Evolutionary conservation across 2,329 filamentous ascomycete species (phyloP), one percentile per base, ranked within the genome.

Genomic region (Claviceps arundinis): DNA sequence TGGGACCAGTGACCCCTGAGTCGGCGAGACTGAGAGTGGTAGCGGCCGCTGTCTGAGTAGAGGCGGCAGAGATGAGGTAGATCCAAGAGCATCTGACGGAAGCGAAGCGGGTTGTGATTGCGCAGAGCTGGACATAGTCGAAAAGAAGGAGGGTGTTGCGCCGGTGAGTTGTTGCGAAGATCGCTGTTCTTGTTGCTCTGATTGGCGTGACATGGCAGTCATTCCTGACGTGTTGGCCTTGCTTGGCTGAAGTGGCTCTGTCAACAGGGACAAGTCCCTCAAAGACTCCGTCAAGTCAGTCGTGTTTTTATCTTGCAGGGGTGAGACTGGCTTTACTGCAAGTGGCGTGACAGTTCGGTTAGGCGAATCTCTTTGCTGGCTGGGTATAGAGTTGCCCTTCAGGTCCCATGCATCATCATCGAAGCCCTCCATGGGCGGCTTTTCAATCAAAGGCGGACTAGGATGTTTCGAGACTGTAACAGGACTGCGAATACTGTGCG

Each of bases 401-500:
- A 95, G 85, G 61, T 94, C 88, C 93, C 93, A 98, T 8, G 93
- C 93, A 71, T 97, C 89, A 62, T 97, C 93, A 50, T 98, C 93
- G 62, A 97, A 97, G 2, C 88, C 88, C 54, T 74, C 72, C 30
- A 24, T 43, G 24, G 24, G 24, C 14, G 41, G 34, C n/a, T 59
- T 58, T 14, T 55, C 58, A 50, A 58, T 52, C 49, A 66, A 55
- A 61, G 66, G 37, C 4, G 61, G 54, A 49, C 61, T 62, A 16
- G 55, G 51, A 4, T 58, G 52, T 17, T 58, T 41, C 24, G 60
- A 52, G 5, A 61, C 61, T 34, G 58, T 60, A 34, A 57, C 59
- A 42, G 56, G 50, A 7, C 55, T 60, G 30, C 60, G 56, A 6
- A 56, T 56, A 44, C 48, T 60, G 48, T 57, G 56, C 44, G 51